Conservation (phyloP, 495 filamentous ascomycete genomes). For the Clavariopsis aquatica region DNA sequence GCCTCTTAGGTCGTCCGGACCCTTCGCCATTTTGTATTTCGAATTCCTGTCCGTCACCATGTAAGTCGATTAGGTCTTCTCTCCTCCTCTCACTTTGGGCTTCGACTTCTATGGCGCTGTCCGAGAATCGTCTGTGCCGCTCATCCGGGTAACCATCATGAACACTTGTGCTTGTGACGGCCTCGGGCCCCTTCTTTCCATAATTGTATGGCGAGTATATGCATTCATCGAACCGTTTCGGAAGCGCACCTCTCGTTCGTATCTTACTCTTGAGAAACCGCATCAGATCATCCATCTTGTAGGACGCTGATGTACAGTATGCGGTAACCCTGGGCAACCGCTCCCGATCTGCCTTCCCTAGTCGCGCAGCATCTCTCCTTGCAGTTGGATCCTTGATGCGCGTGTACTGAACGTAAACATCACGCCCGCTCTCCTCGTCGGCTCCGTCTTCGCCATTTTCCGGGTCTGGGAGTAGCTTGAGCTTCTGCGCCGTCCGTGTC, state of each 20-base stretch:
- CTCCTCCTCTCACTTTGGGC: slow-evolving; percentile 42
- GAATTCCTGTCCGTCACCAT: slow-evolving; percentile 18
- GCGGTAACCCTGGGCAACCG: slow-evolving; percentile 88
- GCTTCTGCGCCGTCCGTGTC: slow-evolving; percentile 91
- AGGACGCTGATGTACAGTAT: slow-evolving; percentile 90
- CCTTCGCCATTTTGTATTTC: slow-evolving; percentile 5
- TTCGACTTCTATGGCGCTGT: slow-evolving; percentile 48
- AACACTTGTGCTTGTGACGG: slow-evolving; percentile 22
- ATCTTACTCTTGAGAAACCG: slow-evolving; percentile 81
- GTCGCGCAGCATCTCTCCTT: slow-evolving; percentile 82
- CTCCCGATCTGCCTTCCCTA: slow-evolving; percentile 91
- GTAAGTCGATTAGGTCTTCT: slow-evolving; percentile 50
- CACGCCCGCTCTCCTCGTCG: slow-evolving; percentile 88
- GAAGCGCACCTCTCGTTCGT: slow-evolving; percentile 72
- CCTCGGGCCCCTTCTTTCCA: slow-evolving; percentile 21
- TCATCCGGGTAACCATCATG: slow-evolving; percentile 48
- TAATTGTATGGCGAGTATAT: slow-evolving; percentile 94
- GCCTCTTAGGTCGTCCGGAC: slow-evolving; percentile 5
- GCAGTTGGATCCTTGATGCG: slow-evolving; percentile 96
- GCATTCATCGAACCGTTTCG: slow-evolving; percentile 94
- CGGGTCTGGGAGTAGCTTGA: slow-evolving; percentile 90
- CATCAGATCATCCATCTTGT: slow-evolving; percentile 84
- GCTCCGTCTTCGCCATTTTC: slow-evolving; percentile 71
- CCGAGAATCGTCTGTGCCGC: slow-evolving; percentile 47
- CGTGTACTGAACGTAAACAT: slow-evolving; percentile 93